Evolutionary conservation across 192 early-diverging fungal genomes (phyloP), one percentile per base, ranked within the genome.

Genomic region (Coemansia guatemalensis): DNA sequence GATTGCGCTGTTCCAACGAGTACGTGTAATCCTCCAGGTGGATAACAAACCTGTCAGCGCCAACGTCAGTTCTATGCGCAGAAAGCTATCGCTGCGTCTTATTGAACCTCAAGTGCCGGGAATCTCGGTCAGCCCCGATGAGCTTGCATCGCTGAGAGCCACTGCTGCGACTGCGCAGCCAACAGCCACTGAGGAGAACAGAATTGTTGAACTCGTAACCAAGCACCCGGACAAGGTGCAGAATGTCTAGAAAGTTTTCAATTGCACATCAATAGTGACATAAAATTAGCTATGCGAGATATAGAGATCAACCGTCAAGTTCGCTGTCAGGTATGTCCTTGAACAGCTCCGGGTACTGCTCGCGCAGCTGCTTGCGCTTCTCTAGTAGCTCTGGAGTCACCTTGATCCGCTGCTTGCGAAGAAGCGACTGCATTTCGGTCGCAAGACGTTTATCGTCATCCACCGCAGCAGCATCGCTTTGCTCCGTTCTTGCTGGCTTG

Each of bases 11-110:
- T 80, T 80, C 77, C 71, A 71, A 32, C 67, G 68, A 14, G 77
- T 80, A 14, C 64, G 65, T 1, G 77, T 80, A 17, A 32, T 80
- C 20, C 65, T 80, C 30, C 67, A 80, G 57, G 77, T 80, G 21
- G 77, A 80, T 30, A 72, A 80, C 52, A 61, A 57, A 59, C 77
- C 77, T 0, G 77, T 80, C 26, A 74, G 71, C 21, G 72, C 77
- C 9, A 80, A 80, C 23, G 77, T 80, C 60, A 74, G 77, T 41
- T 80, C 77, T 21, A 80, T 80, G 77, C 71, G 77, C 27, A 63
- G 77, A 48, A 80, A 80, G 53, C 71, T 80, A 18, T 54, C 52
- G 20, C 27, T 80, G 71, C 77, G 64, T 29, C 55, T 80, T 53
- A 29, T 64, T 24, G 68, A 73, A 47, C 77, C 77, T 0, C 57